Conservation (phyloP, 2,329 filamentous ascomycete genomes). For the Penicillium sp. region DNA sequence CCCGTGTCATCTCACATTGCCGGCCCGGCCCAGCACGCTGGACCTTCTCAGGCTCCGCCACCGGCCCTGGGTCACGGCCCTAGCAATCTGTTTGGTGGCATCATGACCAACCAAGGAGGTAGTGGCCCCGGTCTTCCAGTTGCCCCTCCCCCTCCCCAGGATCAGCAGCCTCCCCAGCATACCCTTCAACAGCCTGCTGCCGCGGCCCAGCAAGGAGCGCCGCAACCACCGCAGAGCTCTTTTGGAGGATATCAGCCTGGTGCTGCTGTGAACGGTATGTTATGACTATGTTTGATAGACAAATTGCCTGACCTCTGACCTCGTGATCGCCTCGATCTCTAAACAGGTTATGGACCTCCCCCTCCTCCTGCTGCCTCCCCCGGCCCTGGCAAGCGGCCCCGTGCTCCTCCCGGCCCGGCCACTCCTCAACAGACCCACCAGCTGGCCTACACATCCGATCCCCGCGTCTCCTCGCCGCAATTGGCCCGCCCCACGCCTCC, state of each 20-base stretch:
- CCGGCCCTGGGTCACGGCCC: slow-evolving; percentile 76
- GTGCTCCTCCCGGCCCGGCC: slow-evolving; percentile 58
- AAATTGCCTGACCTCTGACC: too few species aligned
- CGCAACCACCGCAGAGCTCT: slow-evolving; percentile 62
- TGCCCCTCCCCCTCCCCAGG: slow-evolving; percentile 63
- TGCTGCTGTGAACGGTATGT: slow-evolving; percentile 54
- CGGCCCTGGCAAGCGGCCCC: slow-evolving; percentile 65
- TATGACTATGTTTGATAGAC: too few species aligned
- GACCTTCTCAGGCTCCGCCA: slow-evolving; percentile 75
- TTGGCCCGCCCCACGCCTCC: slow-evolving; percentile 73
- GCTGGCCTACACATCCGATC: slow-evolving; percentile 78
- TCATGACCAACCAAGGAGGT: slow-evolving; percentile 85
- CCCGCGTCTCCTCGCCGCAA: slow-evolving; percentile 73
- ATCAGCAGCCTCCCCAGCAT: slow-evolving; percentile 53
- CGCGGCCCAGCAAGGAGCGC: slow-evolving; percentile 51
- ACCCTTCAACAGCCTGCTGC: slow-evolving; percentile 52
- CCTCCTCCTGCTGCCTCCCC: slow-evolving; percentile 79
- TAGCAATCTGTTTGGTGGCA: slow-evolving; percentile 85
- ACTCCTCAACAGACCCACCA: slow-evolving; percentile 87
- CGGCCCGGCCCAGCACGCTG: slow-evolving; percentile 59
- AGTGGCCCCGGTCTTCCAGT: slow-evolving; percentile 77
- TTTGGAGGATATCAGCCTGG: slow-evolving; percentile 62
- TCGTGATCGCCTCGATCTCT: too few species aligned
- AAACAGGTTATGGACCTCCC: slow-evolving; percentile 71
- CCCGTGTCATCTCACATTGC: slow-evolving; percentile 59